A percentile compares a stretch with the other conserved stretches of the same genome.
Conservation (phyloP, 306 rosid genomes). For the Arachis hypogaea region DNA sequence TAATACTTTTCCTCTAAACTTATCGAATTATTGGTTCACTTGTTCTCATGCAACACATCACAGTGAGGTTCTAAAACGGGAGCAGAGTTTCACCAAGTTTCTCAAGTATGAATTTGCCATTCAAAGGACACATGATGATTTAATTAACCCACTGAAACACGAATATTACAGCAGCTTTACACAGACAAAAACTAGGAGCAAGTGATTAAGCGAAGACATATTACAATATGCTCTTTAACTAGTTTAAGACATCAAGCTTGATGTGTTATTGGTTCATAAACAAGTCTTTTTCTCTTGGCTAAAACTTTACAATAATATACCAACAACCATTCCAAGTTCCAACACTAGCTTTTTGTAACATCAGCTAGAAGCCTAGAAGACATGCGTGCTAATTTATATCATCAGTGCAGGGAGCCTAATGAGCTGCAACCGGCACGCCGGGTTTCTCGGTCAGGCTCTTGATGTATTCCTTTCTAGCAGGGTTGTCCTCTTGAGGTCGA, state of each 20-base stretch:
- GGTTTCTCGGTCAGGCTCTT: slow-evolving; percentile 54
- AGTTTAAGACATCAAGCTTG: slow-evolving; percentile 1
- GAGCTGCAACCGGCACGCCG: slow-evolving; percentile 68
- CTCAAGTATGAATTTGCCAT: too few species aligned
- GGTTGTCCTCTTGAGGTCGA: slow-evolving; percentile 87
- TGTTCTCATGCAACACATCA: too few species aligned
- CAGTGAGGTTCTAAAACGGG: too few species aligned
- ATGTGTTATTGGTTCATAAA: slow-evolving; percentile 16
- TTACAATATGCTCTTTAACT: neutral
- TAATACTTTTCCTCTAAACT: too few species aligned
- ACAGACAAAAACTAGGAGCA: neutral
- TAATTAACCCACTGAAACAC: neutral
- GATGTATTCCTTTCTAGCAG: slow-evolving; percentile 79
- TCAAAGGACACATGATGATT: too few species aligned
- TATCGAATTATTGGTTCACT: too few species aligned
- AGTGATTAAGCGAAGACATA: neutral
- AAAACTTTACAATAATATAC: slow-evolving; percentile 12
- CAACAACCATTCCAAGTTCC: neutral
- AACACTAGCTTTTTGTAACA: slow-evolving; percentile 29
- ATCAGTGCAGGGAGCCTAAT: slow-evolving; percentile 39
- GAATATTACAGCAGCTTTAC: slow-evolving; percentile 3
- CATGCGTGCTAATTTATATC: neutral
- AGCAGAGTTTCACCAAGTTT: too few species aligned
- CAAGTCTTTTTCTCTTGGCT: neutral
- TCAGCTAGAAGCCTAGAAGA: neutral